phyloP scores from a whole-genome alignment of 2,329 filamentous ascomycete genomes.

The Curvularia sp. region DNA sequence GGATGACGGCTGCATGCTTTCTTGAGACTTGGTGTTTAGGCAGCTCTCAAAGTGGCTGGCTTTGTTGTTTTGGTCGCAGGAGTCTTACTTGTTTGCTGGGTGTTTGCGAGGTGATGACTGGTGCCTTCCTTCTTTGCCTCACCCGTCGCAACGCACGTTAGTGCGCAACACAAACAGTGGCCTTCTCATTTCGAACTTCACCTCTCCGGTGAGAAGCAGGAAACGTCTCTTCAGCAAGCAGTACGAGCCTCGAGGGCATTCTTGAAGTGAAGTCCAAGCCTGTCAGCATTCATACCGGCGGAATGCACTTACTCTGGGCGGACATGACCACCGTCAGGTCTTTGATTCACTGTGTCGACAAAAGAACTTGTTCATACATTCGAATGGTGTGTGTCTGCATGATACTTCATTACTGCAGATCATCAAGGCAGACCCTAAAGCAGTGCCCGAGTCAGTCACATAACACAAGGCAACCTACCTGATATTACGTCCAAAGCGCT shows the following conservation, averaged over 20 bases:
- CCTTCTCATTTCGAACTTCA: conserved; percentile 13
- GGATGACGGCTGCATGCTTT: background rate
- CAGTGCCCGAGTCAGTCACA: background rate
- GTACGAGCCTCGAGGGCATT: background rate
- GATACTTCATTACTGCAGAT: background rate
- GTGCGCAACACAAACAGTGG: conserved; percentile 8
- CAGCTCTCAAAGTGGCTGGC: conserved; percentile 27
- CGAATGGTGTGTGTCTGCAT: background rate
- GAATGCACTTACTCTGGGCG: background rate
- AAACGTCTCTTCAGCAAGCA: no score
- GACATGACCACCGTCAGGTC: background rate
- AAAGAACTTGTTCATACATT: background rate
- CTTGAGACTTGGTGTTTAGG: background rate
- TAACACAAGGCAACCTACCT: background rate
- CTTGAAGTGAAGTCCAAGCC: background rate
- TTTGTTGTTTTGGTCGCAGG: conserved; percentile 28
- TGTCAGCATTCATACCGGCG: background rate
- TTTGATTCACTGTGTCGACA: no score
- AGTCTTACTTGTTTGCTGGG: conserved; percentile 25
- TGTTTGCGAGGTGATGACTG: background rate
- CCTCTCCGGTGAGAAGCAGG: background rate
- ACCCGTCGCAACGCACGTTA: background rate
- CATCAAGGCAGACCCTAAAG: background rate
- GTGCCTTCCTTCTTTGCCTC: background rate
- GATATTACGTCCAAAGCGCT: background rate